phyloP scores from a whole-genome alignment of 352 stramenopile genomes.

The Pythium phragmitis region DNA sequence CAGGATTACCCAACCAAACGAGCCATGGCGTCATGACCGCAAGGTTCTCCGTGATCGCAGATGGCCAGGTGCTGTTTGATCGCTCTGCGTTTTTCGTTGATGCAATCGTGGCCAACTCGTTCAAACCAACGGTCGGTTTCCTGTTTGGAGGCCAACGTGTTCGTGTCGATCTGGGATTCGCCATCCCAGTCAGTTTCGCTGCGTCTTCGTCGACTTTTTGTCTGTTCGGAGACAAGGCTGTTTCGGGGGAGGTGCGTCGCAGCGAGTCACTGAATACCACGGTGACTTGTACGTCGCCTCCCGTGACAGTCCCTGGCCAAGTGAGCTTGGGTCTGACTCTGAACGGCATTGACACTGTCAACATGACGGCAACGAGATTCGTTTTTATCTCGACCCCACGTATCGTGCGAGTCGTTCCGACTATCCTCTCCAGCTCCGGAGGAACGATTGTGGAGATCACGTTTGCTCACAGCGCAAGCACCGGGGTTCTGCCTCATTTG shows the following conservation, averaged over 20 bases:
- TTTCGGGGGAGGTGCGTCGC: background rate
- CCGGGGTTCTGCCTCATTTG: background rate
- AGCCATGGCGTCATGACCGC: background rate
- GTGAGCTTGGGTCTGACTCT: slow-evolving; percentile 12
- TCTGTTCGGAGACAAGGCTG: background rate
- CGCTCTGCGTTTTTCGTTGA: slow-evolving; percentile 8
- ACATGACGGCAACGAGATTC: background rate
- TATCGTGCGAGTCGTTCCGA: slow-evolving; percentile 8
- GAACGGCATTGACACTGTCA: slow-evolving; percentile 21
- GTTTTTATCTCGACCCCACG: background rate
- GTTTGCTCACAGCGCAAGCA: background rate
- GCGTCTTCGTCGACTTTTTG: background rate
- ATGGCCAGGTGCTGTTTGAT: slow-evolving; percentile 3
- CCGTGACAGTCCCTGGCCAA: background rate
- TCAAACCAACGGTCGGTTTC: slow-evolving; percentile 6
- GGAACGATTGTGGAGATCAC: slow-evolving; percentile 15
- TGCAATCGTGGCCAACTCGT: background rate
- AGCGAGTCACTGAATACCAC: background rate
- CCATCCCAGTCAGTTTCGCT: background rate
- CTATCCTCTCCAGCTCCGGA: slow-evolving; percentile 6
- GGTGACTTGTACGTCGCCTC: slow-evolving; percentile 6
- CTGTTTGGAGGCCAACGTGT: slow-evolving; percentile 14
- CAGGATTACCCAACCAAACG: background rate
- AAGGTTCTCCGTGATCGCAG: slow-evolving; percentile 2
- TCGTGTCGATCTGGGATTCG: background rate